These are phyloP conservation scores for Starmera caribaea DNA, from an alignment of 805 yeast species.

Conservation along the genomic window DNA sequence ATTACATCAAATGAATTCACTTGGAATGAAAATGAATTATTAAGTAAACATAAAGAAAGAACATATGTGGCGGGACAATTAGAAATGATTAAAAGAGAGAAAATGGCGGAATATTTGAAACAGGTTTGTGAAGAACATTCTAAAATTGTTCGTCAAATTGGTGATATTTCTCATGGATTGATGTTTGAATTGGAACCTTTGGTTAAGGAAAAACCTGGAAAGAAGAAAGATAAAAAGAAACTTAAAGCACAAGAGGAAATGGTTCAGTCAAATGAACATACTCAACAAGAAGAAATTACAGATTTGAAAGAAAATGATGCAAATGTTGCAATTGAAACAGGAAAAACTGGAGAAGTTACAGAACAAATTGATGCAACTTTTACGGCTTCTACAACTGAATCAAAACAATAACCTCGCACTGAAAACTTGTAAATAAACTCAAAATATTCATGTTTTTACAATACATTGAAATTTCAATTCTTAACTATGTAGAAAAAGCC, in stretches of 20 bases:
- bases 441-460: too few relatives aligned
- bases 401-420: too few relatives aligned
- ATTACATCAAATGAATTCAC: constrained; percentile 6
- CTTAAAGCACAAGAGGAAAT: constrained; percentile 14
- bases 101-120: constrained; percentile 20
- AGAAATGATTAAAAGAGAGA: constrained; percentile 25
- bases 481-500: too few relatives aligned
- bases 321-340: constrained; percentile 10
- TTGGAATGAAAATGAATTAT: constrained; percentile 20
- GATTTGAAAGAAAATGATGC: constrained; percentile 15
- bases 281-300: constrained; percentile 12
- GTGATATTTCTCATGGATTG: constrained; percentile 19
- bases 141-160: constrained; percentile 16
- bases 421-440: too few relatives aligned
- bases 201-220: constrained; percentile 12
- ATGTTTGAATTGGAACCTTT: constrained; percentile 17
- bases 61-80: constrained; percentile 16
- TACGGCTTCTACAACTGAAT: too few relatives aligned
- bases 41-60: constrained; percentile 5
- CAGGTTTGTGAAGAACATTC: constrained; percentile 18
- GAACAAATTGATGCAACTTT: too few relatives aligned
- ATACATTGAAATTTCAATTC: too few relatives aligned
- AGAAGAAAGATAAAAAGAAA: constrained; percentile 8
- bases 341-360: constrained; percentile 7
- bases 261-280: too few relatives aligned